Conservation (phyloP, 257 asterid species). For the Solanum rostratum region DNA sequence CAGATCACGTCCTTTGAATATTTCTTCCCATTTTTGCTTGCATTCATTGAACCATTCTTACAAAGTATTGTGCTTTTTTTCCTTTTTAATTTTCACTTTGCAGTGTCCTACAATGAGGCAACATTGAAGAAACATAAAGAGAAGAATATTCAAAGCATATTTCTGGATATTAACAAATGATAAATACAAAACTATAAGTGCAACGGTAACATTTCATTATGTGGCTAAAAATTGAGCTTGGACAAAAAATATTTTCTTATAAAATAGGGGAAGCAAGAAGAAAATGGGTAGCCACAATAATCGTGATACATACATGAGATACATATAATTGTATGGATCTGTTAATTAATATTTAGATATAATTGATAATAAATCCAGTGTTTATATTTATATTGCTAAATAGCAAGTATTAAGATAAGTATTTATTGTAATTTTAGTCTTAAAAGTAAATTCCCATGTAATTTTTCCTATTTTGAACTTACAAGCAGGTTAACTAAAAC, state of each 20-base stretch:
- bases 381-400: no score
- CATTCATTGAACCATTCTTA: neutral
- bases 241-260: no score
- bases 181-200: no score
- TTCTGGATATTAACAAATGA: no score
- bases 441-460: neutral
- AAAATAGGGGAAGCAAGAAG: neutral
- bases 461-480: no score
- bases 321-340: no score
- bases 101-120: neutral
- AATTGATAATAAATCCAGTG: neutral
- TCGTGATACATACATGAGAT: no score
- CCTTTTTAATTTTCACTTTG: neutral
- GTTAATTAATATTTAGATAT: neutral
- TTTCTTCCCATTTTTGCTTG: neutral
- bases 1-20: no score
- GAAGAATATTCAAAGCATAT: neutral
- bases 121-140: neutral
- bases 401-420: neutral
- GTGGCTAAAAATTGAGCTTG: neutral
- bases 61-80: neutral
- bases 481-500: neutral
- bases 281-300: neutral
- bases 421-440: neutral
- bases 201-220: no score